phyloP scores from a whole-genome alignment of 2,329 filamentous ascomycete genomes.

The Huntiella abstrusa region DNA sequence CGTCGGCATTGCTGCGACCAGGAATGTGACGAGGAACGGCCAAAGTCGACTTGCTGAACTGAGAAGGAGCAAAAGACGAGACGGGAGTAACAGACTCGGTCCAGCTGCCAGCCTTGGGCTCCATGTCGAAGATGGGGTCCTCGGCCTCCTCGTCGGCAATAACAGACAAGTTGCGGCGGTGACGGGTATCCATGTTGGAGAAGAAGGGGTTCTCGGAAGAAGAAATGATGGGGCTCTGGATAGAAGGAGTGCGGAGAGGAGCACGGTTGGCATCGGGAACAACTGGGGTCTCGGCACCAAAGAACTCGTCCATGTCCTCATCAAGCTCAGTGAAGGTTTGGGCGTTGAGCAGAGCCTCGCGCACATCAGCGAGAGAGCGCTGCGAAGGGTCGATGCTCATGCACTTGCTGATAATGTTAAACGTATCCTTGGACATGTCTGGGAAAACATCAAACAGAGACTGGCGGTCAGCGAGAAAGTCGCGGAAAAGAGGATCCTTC shows the following conservation, averaged over 20 bases:
- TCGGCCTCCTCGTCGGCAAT: conserved; percentile 47
- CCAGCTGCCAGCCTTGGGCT: conserved; percentile 25
- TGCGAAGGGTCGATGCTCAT: conserved; percentile 81
- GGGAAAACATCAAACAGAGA: conserved; percentile 96
- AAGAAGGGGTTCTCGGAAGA: conserved; percentile 16
- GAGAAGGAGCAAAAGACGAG: neutral
- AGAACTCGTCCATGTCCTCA: conserved; percentile 70
- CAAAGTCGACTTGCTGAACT: conserved; percentile 34
- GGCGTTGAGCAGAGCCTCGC: conserved; percentile 58
- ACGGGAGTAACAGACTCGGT: conserved; percentile 44
- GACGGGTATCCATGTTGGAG: neutral
- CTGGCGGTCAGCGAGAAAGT: conserved; percentile 85
- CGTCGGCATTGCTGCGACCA: conserved; percentile 2
- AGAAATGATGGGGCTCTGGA: conserved; percentile 53
- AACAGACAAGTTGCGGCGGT: conserved; percentile 45
- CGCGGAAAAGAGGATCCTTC: conserved; percentile 79
- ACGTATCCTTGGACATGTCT: conserved; percentile 96
- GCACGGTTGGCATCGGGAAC: conserved; percentile 80
- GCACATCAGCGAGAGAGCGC: conserved; percentile 62
- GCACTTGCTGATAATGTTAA: conserved; percentile 77
- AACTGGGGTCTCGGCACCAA: conserved; percentile 57
- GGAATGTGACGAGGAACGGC: conserved; percentile 36
- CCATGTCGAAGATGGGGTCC: conserved; percentile 1
- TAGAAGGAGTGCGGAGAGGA: conserved; percentile 83
- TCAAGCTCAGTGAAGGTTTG: conserved; percentile 89